Evolutionary conservation across 108 stramenopile species (phyloP).

Genomic region (Fragilariopsis cylindrus): DNA sequence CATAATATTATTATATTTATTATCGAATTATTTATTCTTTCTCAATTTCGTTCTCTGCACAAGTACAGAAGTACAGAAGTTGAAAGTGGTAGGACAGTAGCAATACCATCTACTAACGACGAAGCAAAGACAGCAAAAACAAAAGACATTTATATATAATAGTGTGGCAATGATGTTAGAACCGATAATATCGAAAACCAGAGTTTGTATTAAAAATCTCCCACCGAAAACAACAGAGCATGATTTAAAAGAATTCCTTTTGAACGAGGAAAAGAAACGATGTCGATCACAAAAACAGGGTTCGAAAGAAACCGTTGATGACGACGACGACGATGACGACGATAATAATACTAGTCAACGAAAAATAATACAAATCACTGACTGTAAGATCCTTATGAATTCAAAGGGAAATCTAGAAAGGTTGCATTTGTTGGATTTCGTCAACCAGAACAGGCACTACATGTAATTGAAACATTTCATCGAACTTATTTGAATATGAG

Average conservation of each 20-base stretch:
- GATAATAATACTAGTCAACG: not conserved
- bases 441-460: constrained; percentile 47
- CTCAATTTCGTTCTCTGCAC: too few species aligned
- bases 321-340: constrained; percentile 10
- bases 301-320: constrained; percentile 9
- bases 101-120: too few species aligned
- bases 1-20: too few species aligned
- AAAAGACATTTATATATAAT: not conserved
- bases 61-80: too few species aligned
- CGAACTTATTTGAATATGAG: constrained; percentile 54
- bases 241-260: constrained; percentile 57
- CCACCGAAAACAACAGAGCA: constrained; percentile 64
- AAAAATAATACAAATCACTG: constrained; percentile 47
- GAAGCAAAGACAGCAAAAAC: not conserved
- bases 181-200: constrained; percentile 38
- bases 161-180: constrained; percentile 9
- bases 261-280: not conserved
- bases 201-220: constrained; percentile 85
- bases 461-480: constrained; percentile 62
- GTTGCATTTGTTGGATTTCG: constrained; percentile 87
- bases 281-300: not conserved
- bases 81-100: too few species aligned
- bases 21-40: too few species aligned
- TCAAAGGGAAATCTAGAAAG: constrained; percentile 60
- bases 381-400: constrained; percentile 74